A percentile compares a stretch with the other conserved stretches of the same genome.
Conservation (phyloP, 805 yeast species). For the Yarrowia bubula region DNA sequence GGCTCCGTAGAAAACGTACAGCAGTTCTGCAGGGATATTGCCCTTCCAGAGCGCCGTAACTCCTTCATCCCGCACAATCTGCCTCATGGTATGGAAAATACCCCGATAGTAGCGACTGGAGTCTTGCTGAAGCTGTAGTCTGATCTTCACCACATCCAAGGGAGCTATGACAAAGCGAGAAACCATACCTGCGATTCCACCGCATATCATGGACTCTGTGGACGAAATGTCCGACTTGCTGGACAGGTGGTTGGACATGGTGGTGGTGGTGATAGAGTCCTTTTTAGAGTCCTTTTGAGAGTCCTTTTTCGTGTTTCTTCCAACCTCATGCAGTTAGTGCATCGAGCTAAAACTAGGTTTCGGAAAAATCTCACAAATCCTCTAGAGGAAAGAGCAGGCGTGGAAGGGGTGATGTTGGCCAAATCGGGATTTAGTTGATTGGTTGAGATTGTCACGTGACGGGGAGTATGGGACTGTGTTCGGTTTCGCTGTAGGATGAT, state of each 20-base stretch:
- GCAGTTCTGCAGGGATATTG: slow-evolving; percentile 82
- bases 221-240: slow-evolving; percentile 53
- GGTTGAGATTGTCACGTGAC: too few relatives aligned
- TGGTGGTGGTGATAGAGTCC: background rate
- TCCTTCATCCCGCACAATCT: slow-evolving; percentile 64
- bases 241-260: slow-evolving; percentile 32
- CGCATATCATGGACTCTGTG: slow-evolving; percentile 59
- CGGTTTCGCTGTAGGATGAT: too few relatives aligned
- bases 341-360: slow-evolving; percentile 1
- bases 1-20: slow-evolving; percentile 84
- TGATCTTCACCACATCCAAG: slow-evolving; percentile 71
- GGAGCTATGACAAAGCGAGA: slow-evolving; percentile 72
- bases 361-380: background rate
- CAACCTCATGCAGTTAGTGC: background rate
- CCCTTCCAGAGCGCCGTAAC: slow-evolving; percentile 89
- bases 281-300: too few relatives aligned
- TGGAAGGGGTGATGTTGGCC: too few relatives aligned
- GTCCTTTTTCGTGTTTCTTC: too few relatives aligned
- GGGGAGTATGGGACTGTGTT: too few relatives aligned
- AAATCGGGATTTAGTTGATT: too few relatives aligned
- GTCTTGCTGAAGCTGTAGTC: slow-evolving; percentile 58
- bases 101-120: slow-evolving; percentile 40
- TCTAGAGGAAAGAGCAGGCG: too few relatives aligned
- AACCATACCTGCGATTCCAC: slow-evolving; percentile 65
- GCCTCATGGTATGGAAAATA: slow-evolving; percentile 40